Percentiles rank a stretch among this genome's conserved stretches.
phyloP scores from a whole-genome alignment of 2,329 filamentous ascomycete species.

The Colletotrichum limetticola region DNA sequence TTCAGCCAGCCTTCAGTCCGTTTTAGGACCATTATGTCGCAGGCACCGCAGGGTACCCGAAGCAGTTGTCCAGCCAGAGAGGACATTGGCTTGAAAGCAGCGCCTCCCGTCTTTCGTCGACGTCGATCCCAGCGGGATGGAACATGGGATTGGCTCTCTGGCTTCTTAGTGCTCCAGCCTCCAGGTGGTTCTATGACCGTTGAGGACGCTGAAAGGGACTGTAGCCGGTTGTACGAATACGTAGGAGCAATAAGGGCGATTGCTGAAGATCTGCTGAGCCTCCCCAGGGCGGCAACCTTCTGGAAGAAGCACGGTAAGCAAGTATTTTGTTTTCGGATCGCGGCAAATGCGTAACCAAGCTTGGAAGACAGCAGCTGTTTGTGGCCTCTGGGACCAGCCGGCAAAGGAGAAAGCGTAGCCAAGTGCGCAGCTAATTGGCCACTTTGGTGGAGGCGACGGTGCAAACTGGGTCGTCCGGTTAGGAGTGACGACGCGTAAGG shows the following conservation, averaged over 20 bases:
- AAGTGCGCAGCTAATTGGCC: neutral
- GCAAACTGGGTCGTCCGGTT: neutral
- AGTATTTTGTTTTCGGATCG: neutral
- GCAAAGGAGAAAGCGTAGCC: neutral
- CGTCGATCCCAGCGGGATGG: slow-evolving; percentile 3
- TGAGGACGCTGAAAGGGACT: neutral
- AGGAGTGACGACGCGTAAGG: slow-evolving; percentile 30
- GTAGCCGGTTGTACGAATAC: neutral
- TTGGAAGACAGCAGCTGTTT: neutral
- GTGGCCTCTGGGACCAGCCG: neutral
- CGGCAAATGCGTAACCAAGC: neutral
- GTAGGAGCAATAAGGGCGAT: neutral
- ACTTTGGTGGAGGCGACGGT: neutral
- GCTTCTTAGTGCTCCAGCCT: neutral
- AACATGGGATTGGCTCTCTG: slow-evolving; percentile 2
- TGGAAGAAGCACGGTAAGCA: neutral
- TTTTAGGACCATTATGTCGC: slow-evolving; percentile 7
- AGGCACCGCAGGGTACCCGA: slow-evolving; percentile 11
- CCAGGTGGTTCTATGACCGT: neutral
- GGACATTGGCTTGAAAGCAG: neutral
- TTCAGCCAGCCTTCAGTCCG: neutral
- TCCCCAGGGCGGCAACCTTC: neutral
- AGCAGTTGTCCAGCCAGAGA: slow-evolving; percentile 3
- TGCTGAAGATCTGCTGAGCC: slow-evolving; percentile 13
- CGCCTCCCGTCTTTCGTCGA: neutral